A percentile compares a stretch with the other conserved stretches of the same genome.
These are phyloP conservation scores for Austroboletus niveus DNA, from an alignment of 1,284 basidiomycete species.

Conservation along the genomic window DNA sequence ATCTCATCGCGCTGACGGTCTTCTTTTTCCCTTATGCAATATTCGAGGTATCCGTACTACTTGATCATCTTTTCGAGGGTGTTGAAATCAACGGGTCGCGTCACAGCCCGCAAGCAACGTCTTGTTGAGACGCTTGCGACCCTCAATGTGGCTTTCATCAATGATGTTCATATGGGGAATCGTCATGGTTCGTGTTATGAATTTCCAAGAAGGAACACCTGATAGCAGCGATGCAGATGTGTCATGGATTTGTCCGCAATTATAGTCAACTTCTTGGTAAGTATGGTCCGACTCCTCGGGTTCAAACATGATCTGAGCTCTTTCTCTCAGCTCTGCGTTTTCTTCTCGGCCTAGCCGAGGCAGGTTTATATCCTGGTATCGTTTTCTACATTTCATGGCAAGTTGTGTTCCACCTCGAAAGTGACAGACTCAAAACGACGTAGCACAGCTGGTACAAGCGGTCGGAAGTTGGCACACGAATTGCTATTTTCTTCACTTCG, in stretches of 20 bases:
- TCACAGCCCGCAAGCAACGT: conserved; percentile 52
- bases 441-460: conserved; percentile 54
- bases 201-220: not conserved
- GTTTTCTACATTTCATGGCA: conserved; percentile 57
- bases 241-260: conserved; percentile 51
- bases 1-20: conserved; percentile 52
- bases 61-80: too few species aligned
- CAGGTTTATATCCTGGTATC: conserved; percentile 53
- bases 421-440: conserved; percentile 1
- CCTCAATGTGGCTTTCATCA: conserved; percentile 57
- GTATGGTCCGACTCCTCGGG: conserved; percentile 1
- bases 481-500: conserved; percentile 67
- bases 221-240: conserved; percentile 33
- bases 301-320: too few species aligned
- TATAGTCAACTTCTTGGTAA: conserved; percentile 51
- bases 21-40: conserved; percentile 58
- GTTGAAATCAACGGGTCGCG: not conserved
- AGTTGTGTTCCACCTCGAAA: conserved; percentile 4
- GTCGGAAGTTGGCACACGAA: conserved; percentile 56
- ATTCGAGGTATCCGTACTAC: conserved; percentile 42
- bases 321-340: conserved; percentile 43
- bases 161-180: conserved; percentile 58
- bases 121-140: conserved; percentile 51
- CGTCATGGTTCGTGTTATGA: conserved; percentile 48
- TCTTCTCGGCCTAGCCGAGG: conserved; percentile 49